A percentile compares a stretch with the other conserved stretches of the same genome.
Evolutionary conservation across 2,329 filamentous ascomycete genomes (phyloP).

Genomic region (Corinectria fuckeliana): DNA sequence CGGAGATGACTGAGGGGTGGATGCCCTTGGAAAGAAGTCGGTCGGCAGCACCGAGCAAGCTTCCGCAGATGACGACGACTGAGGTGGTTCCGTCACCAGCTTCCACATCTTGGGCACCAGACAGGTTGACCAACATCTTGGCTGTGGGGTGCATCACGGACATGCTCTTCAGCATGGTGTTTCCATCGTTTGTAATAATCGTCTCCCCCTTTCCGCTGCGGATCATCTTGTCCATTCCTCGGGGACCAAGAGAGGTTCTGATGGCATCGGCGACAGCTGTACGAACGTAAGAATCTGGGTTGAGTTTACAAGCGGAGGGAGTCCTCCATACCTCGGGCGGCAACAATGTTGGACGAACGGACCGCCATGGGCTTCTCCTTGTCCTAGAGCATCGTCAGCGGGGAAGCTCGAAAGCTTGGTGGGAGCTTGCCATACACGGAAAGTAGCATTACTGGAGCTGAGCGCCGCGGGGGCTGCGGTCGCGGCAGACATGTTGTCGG

Average conservation of each 20-base stretch:
- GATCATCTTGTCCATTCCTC: conserved; percentile 99
- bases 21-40: conserved; percentile 90
- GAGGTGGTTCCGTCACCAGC: conserved; percentile 98
- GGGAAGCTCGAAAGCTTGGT: conserved; percentile 45
- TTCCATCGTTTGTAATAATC: conserved; percentile 99
- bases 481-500: conserved; percentile 53
- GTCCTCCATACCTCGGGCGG: conserved; percentile 79
- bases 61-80: conserved; percentile 96
- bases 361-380: conserved; percentile 99
- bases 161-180: conserved; percentile 99
- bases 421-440: conserved; percentile 56
- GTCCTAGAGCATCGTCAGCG: conserved; percentile 57
- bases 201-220: conserved; percentile 95
- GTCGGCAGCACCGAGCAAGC: conserved; percentile 91
- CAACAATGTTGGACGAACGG: conserved; percentile 94
- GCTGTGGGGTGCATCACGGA: conserved; percentile 99
- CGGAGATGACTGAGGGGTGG: conserved; percentile 96
- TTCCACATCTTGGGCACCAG: conserved; percentile 96
- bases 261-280: conserved; percentile 96
- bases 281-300: conserved; percentile 24
- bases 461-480: conserved; percentile 44
- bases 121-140: conserved; percentile 98
- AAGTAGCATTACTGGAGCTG: conserved; percentile 59
- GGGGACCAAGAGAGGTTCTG: conserved; percentile 91
- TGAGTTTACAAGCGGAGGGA: neutral